Evolutionary conservation across 2,329 filamentous ascomycete genomes (phyloP).

Genomic region (Aspergillus candidus): DNA sequence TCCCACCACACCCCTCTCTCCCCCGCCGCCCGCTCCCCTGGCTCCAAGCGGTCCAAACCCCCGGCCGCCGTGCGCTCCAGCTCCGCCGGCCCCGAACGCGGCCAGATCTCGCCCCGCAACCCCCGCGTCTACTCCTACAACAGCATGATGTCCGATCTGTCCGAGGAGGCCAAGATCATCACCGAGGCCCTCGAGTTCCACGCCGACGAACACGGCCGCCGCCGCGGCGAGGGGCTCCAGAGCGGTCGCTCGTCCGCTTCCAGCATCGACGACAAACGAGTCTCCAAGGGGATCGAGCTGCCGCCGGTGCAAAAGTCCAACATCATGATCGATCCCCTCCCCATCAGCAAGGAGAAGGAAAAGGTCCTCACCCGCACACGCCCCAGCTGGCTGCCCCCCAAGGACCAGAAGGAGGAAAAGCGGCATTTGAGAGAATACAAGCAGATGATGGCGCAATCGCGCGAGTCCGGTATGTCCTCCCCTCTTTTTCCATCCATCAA

Average conservation of each 20-base stretch:
- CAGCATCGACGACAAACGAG: conserved; percentile 34
- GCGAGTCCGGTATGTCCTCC: conserved; percentile 47
- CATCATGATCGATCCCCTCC: conserved; percentile 60
- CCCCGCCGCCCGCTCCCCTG: conserved; percentile 19
- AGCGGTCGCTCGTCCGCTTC: conserved; percentile 35
- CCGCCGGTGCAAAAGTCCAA: conserved; percentile 58
- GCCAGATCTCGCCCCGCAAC: conserved; percentile 36
- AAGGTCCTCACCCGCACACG: conserved; percentile 59
- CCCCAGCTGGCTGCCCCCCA: conserved; percentile 62
- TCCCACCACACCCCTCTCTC: conserved; percentile 20
- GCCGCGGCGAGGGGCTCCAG: conserved; percentile 44
- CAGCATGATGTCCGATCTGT: conserved; percentile 51
- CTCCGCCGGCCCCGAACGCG: conserved; percentile 38
- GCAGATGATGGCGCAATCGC: conserved; percentile 58
- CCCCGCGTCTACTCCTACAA: conserved; percentile 55
- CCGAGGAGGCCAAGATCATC: conserved; percentile 54
- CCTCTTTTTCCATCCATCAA: background rate
- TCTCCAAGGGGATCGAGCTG: conserved; percentile 43
- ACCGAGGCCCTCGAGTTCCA: conserved; percentile 56
- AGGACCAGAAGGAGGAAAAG: conserved; percentile 81
- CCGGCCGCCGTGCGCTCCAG: conserved; percentile 25
- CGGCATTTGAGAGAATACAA: conserved; percentile 72
- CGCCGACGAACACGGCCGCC: conserved; percentile 44
- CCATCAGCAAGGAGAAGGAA: conserved; percentile 61
- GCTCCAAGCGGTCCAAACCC: conserved; percentile 27